Evolutionary conservation across 2,329 filamentous ascomycete species (phyloP).

Genomic region (Sporothrix inflata): DNA sequence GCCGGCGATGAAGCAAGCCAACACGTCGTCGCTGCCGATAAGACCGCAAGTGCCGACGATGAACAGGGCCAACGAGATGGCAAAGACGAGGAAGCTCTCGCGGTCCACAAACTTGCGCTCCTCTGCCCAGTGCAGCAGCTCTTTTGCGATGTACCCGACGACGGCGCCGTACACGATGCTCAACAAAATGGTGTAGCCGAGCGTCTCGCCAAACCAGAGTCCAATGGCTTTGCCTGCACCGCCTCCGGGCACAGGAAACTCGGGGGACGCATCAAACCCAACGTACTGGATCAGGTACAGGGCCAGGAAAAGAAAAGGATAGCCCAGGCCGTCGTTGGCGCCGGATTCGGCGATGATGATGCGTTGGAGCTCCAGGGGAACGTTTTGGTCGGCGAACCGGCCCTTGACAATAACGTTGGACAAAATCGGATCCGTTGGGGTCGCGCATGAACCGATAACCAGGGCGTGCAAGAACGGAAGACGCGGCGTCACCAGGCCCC

Average conservation of each 20-base stretch:
- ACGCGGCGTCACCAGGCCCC: constrained; percentile 68
- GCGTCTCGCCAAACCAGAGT: constrained; percentile 83
- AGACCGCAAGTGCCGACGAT: constrained; percentile 85
- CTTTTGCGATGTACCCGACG: constrained; percentile 81
- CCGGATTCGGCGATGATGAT: constrained; percentile 83
- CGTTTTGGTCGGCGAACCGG: constrained; percentile 82
- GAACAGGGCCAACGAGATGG: constrained; percentile 82
- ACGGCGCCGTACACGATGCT: constrained; percentile 76
- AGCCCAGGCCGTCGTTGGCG: constrained; percentile 86
- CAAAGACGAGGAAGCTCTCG: constrained; percentile 86
- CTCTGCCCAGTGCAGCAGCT: constrained; percentile 82
- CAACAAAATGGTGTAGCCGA: constrained; percentile 79
- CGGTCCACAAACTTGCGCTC: constrained; percentile 79
- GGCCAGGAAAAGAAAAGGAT: constrained; percentile 84
- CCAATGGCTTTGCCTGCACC: constrained; percentile 70
- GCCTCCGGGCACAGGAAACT: constrained; percentile 48
- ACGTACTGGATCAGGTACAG: constrained; percentile 81
- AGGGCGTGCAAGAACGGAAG: constrained; percentile 77
- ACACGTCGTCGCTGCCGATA: constrained; percentile 84
- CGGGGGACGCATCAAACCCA: constrained; percentile 61
- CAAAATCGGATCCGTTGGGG: constrained; percentile 85
- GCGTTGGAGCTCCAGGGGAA: constrained; percentile 78
- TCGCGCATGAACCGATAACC: constrained; percentile 82
- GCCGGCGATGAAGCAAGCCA: constrained; percentile 90
- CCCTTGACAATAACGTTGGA: constrained; percentile 86